Evolutionary conservation across 1,139 yeast species (phyloP).

Genomic region (Protomyces inundatus): DNA sequence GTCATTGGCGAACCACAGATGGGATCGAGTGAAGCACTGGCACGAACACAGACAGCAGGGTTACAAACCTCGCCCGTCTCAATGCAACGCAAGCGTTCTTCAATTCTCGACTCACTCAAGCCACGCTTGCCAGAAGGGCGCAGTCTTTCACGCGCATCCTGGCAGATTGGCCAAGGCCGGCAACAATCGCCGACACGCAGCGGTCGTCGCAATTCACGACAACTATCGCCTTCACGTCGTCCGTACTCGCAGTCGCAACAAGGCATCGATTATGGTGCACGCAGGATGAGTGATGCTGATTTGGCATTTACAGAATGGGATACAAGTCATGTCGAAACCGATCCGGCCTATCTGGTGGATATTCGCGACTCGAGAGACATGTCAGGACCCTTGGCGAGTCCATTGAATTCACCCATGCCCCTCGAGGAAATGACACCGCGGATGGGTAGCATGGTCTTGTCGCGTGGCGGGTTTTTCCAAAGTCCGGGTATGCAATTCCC

Average conservation of each 20-base stretch:
- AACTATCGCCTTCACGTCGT: background rate
- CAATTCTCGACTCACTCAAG: slow-evolving; percentile 8
- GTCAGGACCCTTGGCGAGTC: slow-evolving; percentile 12
- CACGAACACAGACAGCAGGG: background rate
- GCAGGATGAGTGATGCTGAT: background rate
- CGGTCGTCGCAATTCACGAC: background rate
- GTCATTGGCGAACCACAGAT: background rate
- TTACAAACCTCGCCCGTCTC: background rate
- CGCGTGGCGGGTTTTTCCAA: background rate
- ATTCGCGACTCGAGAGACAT: slow-evolving; percentile 19
- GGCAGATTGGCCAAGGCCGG: background rate
- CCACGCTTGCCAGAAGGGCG: slow-evolving; percentile 8
- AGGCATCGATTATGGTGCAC: background rate
- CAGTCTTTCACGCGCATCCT: slow-evolving; percentile 9
- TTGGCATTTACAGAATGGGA: slow-evolving; percentile 22
- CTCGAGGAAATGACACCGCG: background rate
- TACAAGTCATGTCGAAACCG: slow-evolving; percentile 14
- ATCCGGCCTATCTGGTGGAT: slow-evolving; percentile 14
- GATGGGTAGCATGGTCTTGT: background rate
- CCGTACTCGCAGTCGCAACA: background rate
- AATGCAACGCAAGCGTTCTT: slow-evolving; percentile 2
- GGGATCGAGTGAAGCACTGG: background rate
- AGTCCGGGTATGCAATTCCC: background rate
- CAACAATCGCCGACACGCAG: background rate
- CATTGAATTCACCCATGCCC: background rate